Evolutionary conservation across 2,329 filamentous ascomycete species (phyloP).

Genomic region (Microsporum canis): DNA sequence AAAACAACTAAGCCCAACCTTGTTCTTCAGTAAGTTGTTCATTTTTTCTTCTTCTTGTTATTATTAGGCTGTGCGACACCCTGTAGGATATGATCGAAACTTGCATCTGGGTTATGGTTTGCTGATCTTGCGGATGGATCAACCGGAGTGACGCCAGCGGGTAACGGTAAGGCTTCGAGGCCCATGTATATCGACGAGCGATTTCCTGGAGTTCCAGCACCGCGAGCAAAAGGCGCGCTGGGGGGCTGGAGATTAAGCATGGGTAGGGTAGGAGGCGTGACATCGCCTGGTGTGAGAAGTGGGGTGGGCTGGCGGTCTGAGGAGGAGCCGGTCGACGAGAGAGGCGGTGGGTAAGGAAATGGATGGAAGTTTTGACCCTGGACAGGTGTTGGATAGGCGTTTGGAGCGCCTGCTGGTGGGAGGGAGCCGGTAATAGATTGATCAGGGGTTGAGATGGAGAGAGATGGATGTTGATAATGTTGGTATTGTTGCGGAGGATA

Average conservation of each 20-base stretch:
- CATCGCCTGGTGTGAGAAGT: slow-evolving; percentile 22
- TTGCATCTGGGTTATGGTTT: slow-evolving; percentile 38
- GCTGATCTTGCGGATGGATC: slow-evolving; percentile 31
- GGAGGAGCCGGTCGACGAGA: slow-evolving; percentile 16
- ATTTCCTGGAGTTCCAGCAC: slow-evolving; percentile 22
- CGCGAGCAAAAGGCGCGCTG: slow-evolving; percentile 16
- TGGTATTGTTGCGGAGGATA: slow-evolving; percentile 7
- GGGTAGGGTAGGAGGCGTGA: slow-evolving; percentile 18
- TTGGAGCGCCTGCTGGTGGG: background rate
- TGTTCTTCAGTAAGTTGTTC: background rate
- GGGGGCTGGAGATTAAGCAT: slow-evolving; percentile 25
- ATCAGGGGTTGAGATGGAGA: background rate
- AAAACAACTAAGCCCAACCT: background rate
- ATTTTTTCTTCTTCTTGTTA: background rate
- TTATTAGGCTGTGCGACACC: slow-evolving; percentile 18
- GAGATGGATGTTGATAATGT: background rate
- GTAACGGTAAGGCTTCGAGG: slow-evolving; percentile 35
- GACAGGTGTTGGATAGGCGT: background rate
- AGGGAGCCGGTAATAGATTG: background rate
- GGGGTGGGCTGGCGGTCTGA: slow-evolving; percentile 23
- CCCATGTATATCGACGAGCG: slow-evolving; percentile 36
- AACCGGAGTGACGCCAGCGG: slow-evolving; percentile 32
- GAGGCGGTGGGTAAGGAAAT: slow-evolving; percentile 9
- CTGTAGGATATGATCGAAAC: slow-evolving; percentile 39
- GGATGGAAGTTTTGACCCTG: background rate